Percentiles rank a stretch among this genome's conserved stretches.
Conservation (phyloP, 129 eudicot genomes). For the Mikania micrantha region DNA sequence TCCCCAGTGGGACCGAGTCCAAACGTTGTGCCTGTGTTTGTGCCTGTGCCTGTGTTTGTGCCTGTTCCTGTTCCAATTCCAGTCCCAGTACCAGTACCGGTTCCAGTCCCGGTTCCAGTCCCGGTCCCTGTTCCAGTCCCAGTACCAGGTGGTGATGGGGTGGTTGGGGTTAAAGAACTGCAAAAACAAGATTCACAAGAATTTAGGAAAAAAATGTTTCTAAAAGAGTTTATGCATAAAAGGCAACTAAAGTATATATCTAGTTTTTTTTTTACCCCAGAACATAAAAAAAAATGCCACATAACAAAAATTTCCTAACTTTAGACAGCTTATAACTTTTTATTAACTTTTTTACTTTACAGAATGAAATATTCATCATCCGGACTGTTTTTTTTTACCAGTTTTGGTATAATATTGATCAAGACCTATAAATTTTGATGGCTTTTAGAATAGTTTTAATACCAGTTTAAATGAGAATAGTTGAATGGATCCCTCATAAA, state of each 20-base stretch:
- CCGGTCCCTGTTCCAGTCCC: slow-evolving; percentile 14
- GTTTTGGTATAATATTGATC: not conserved
- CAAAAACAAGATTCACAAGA: slow-evolving; percentile 1
- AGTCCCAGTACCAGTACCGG: not conserved
- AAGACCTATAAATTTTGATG: not conserved
- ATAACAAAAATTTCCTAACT: too few species aligned
- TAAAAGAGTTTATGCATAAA: not conserved
- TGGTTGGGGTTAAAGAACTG: slow-evolving; percentile 30
- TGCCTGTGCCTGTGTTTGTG: slow-evolving; percentile 10
- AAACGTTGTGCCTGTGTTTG: slow-evolving; percentile 13
- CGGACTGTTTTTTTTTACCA: not conserved
- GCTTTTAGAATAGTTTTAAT: not conserved
- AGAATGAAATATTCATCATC: not conserved
- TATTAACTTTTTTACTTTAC: not conserved
- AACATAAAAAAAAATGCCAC: not conserved
- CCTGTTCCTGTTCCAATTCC: slow-evolving; percentile 20
- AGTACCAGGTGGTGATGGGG: slow-evolving; percentile 25
- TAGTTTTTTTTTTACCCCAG: not conserved
- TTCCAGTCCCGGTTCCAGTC: slow-evolving; percentile 15
- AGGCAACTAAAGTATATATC: not conserved
- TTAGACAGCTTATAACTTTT: too few species aligned
- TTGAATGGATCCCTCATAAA: not conserved
- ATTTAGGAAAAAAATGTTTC: not conserved
- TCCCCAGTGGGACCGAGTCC: slow-evolving; percentile 39
- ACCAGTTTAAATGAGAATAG: not conserved